A percentile compares a stretch with the other conserved stretches of the same genome.
phyloP scores from a whole-genome alignment of 805 yeast species.

The Lachancea sp. region DNA sequence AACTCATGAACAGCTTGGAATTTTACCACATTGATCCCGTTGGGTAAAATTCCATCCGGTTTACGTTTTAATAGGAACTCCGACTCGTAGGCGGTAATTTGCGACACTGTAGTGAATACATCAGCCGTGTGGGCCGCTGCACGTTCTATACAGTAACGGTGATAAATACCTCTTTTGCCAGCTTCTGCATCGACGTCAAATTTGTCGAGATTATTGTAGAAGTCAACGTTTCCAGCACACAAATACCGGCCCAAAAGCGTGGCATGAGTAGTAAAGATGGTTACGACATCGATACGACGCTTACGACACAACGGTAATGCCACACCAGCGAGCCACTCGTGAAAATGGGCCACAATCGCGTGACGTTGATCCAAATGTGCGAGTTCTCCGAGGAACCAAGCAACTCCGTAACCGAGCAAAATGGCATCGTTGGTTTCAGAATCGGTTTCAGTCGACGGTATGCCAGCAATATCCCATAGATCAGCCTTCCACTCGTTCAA shows the following conservation, averaged over 20 bases:
- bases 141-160: conserved; percentile 92
- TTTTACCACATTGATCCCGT: conserved; percentile 91
- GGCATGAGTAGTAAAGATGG: conserved; percentile 96
- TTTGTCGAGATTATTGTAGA: conserved; percentile 79
- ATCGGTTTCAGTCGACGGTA: conserved; percentile 89
- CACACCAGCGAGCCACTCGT: conserved; percentile 98
- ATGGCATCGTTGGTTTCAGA: conserved; percentile 88
- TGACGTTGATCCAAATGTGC: conserved; percentile 76
- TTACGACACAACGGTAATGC: conserved; percentile 89
- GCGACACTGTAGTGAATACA: conserved; percentile 95
- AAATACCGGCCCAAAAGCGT: conserved; percentile 89
- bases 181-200: conserved; percentile 98
- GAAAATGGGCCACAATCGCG: conserved; percentile 91
- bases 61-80: conserved; percentile 90
- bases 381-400: conserved; percentile 95
- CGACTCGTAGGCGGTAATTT: conserved; percentile 93
- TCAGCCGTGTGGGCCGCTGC: conserved; percentile 95
- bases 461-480: conserved; percentile 84
- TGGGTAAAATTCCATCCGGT: conserved; percentile 97
- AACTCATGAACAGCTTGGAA: conserved; percentile 97
- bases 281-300: conserved; percentile 86
- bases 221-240: conserved; percentile 94
- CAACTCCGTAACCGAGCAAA: conserved; percentile 83
- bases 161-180: conserved; percentile 95
- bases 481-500: conserved; percentile 93